These are phyloP conservation scores for Mentha longifolia DNA, from an alignment of 257 asterid genomes.

Conservation along the genomic window DNA sequence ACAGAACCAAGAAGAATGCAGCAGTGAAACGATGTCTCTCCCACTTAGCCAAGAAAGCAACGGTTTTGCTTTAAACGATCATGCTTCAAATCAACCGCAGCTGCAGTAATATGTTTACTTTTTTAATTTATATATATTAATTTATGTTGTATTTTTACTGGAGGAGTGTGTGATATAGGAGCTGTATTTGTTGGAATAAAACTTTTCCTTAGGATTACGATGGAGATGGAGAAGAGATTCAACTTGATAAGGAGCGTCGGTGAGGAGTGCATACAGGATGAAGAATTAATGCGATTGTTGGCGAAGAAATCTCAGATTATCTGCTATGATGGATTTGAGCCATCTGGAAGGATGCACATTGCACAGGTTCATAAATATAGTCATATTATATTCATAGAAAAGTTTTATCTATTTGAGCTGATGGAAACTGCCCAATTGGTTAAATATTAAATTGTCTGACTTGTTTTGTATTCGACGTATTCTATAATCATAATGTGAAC, in stretches of 20 bases:
- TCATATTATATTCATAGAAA: not conserved
- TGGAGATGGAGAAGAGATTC: constrained; percentile 57
- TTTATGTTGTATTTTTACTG: too few relatives aligned
- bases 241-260: constrained; percentile 72
- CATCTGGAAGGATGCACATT: constrained; percentile 95
- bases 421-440: too few relatives aligned
- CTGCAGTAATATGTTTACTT: too few relatives aligned
- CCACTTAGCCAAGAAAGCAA: too few relatives aligned
- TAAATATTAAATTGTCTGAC: too few relatives aligned
- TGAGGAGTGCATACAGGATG: constrained; percentile 90
- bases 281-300: constrained; percentile 71
- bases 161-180: not conserved
- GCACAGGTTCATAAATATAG: constrained; percentile 62
- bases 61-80: too few relatives aligned
- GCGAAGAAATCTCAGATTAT: constrained; percentile 66
- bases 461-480: not conserved
- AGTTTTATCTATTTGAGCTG: not conserved
- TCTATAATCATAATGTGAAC: too few relatives aligned
- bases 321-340: constrained; percentile 92
- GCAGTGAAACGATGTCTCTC: too few relatives aligned
- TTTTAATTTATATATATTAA: too few relatives aligned
- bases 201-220: constrained; percentile 30
- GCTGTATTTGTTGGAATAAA: not conserved
- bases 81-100: too few relatives aligned
- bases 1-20: too few relatives aligned